A percentile compares a stretch with the other conserved stretches of the same genome.
Evolutionary conservation across 768 basidiomycete genomes (phyloP).

Genomic region (Paxillus rubicundulus): DNA sequence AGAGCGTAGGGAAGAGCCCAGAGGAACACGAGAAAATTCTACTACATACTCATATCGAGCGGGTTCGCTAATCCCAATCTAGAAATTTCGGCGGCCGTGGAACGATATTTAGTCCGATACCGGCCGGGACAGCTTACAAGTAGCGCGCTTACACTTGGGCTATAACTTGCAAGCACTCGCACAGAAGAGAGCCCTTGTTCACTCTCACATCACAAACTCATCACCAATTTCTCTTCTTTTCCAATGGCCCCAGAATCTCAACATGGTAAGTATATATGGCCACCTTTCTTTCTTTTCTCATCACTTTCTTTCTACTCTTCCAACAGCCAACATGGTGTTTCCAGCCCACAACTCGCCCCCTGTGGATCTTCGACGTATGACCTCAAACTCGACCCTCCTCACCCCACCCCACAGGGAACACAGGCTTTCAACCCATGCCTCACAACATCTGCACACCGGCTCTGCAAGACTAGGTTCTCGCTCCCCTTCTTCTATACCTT

Average conservation of each 20-base stretch:
- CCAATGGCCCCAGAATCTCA: conserved; percentile 23
- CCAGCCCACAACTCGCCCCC: conserved; percentile 31
- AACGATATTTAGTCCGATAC: too few species aligned
- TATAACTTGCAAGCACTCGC: conserved; percentile 1
- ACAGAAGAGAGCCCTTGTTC: background rate
- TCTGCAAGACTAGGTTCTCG: conserved; percentile 52
- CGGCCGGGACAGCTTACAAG: background rate
- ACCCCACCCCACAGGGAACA: conserved; percentile 38
- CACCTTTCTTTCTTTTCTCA: background rate
- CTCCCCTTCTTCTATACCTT: conserved; percentile 74
- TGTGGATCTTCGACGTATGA: conserved; percentile 55
- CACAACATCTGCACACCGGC: conserved; percentile 47
- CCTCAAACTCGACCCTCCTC: conserved; percentile 45
- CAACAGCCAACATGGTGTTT: conserved; percentile 15
- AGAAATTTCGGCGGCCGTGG: too few species aligned
- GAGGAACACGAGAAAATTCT: too few species aligned
- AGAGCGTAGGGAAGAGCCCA: too few species aligned
- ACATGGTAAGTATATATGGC: conserved; percentile 13
- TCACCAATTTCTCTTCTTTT: conserved; percentile 12
- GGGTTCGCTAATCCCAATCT: too few species aligned
- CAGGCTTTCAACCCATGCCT: conserved; percentile 41
- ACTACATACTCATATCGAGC: too few species aligned
- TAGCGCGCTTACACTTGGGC: background rate
- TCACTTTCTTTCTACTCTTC: background rate
- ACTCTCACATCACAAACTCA: conserved; percentile 6